These are phyloP conservation scores for Lactarius deliciosus DNA, from an alignment of 768 basidiomycete species.

Conservation along the genomic window DNA sequence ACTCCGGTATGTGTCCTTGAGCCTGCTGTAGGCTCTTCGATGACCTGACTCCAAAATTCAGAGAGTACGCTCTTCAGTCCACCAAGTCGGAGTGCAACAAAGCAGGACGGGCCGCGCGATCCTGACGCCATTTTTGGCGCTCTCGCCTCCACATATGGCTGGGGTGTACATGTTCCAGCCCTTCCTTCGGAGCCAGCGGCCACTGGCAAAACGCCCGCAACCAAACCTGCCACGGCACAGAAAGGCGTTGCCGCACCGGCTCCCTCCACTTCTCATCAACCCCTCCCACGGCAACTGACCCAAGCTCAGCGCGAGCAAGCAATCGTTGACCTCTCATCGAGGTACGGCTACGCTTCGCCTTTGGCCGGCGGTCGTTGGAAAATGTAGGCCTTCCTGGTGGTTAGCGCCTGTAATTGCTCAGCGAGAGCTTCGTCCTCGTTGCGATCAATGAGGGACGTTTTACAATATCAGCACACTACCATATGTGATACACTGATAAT, in stretches of 20 bases:
- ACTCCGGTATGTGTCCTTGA: slow-evolving; percentile 1
- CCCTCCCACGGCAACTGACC: background rate
- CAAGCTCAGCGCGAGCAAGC: slow-evolving; percentile 17
- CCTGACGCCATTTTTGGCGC: background rate
- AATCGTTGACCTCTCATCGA: slow-evolving; percentile 1
- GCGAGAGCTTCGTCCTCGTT: background rate
- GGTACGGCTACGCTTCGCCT: slow-evolving; percentile 1
- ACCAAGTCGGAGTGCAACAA: background rate
- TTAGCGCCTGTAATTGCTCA: background rate
- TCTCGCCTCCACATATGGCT: slow-evolving; percentile 3
- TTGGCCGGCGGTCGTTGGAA: background rate
- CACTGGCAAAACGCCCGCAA: background rate
- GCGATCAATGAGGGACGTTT: background rate
- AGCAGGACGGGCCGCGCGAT: background rate
- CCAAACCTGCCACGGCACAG: background rate
- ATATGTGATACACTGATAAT: background rate
- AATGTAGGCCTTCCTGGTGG: background rate
- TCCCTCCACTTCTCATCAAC: background rate
- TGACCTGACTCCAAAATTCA: background rate
- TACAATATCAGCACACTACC: background rate
- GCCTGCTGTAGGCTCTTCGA: background rate
- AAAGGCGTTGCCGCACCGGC: background rate
- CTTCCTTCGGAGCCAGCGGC: background rate
- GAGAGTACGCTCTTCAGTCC: background rate
- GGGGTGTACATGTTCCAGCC: background rate